Base-by-base conservation (phyloP, 2,329 filamentous ascomycete species). In the Botrytis fabae region DNA sequence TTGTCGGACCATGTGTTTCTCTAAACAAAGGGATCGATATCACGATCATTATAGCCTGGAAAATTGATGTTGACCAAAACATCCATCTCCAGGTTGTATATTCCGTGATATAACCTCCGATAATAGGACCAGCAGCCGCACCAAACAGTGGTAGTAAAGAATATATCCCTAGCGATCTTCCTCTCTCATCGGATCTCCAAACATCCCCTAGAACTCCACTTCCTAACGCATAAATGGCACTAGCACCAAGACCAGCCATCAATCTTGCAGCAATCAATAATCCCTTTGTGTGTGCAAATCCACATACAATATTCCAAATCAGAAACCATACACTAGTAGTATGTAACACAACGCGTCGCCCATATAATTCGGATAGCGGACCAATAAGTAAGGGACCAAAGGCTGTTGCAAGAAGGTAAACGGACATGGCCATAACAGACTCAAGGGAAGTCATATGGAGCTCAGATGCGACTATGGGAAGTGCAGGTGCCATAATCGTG, bases 351-450 rank as follows among this genome's bases (percentile, higher is more conserved):
- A 77, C 76, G 61, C 82, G 77, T 2, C 86, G 77, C 0, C 86
- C 86, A 66, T 84, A 87, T 0, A 87, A 79, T 73, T 88, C 86
- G 0, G 85, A 85, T 8, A 86, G 80, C 0, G 90, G 90, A 1
- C 91, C 91, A 87, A 90, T 92, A 6, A 92, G 73, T 2, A 80
- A 72, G 0, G 85, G 84, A 0, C 84, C 84, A 46, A 70, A 32
- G 18, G 68, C 68, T 46, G 83, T 86, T 6, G 84, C 84, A 18
- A 86, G 78, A 22, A 28, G 28, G n/a, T 54, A 54, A 54, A 54
- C n/a, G n/a, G 51, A 54, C 51, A 54, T 54, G 7, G 51, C 51
- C 51, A 54, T 54, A 54, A 54, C n/a, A 18, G 51, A 54, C 14
- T 54, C 51, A 54, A 28, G n/a, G 51, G 51, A 18, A 54, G 51